Evolutionary conservation across 2,329 filamentous ascomycete genomes (phyloP).

Genomic region (Cadophora luteo-olivacea): DNA sequence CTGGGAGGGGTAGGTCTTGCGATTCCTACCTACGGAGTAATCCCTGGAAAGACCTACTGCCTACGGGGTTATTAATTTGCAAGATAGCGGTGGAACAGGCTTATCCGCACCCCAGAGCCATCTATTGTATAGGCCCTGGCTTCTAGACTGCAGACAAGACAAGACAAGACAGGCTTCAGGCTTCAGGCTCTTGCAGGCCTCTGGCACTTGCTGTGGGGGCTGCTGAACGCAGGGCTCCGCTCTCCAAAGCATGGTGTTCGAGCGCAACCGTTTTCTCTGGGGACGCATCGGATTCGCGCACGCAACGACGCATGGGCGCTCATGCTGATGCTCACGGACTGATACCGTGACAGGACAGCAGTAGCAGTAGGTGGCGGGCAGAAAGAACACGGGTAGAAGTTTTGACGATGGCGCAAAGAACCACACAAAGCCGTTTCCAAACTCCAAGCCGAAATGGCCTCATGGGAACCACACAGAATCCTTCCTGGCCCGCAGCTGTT

Average conservation of each 20-base stretch:
- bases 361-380: slow-evolving; percentile 29
- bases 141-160: slow-evolving; percentile 24
- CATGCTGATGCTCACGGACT: slow-evolving; percentile 14
- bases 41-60: slow-evolving; percentile 12
- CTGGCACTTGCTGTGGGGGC: slow-evolving; percentile 26
- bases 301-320: slow-evolving; percentile 3
- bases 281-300: slow-evolving; percentile 6
- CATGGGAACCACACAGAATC: slow-evolving; percentile 20
- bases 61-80: not conserved
- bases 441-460: slow-evolving; percentile 25
- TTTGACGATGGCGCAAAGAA: slow-evolving; percentile 24
- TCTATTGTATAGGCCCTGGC: slow-evolving; percentile 14
- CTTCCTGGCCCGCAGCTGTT: slow-evolving; percentile 27
- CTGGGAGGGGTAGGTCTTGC: slow-evolving; percentile 21
- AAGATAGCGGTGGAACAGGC: slow-evolving; percentile 28
- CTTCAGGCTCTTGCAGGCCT: slow-evolving; percentile 28
- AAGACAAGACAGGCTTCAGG: slow-evolving; percentile 33
- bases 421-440: slow-evolving; percentile 22
- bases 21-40: no score
- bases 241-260: slow-evolving; percentile 24
- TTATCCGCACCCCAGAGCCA: slow-evolving; percentile 23
- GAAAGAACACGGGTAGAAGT: slow-evolving; percentile 32
- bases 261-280: slow-evolving; percentile 14
- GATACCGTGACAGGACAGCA: slow-evolving; percentile 16
- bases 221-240: slow-evolving; percentile 35